Conservation (phyloP, 345 rosid species). For the Pseudoturritis turrita region DNA sequence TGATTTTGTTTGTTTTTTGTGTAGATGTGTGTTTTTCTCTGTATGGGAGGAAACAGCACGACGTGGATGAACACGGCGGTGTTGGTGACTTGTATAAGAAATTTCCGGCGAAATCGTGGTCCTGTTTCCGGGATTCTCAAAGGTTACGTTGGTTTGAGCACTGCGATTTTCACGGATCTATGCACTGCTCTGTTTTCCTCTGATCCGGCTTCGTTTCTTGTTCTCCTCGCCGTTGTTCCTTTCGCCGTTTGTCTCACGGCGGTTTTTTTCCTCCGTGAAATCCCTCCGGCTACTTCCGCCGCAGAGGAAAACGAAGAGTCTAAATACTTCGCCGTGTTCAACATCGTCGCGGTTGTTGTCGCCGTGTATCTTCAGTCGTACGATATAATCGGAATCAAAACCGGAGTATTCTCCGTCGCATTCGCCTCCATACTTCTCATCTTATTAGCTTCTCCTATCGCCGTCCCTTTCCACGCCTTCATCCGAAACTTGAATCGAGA, state of each 20-base stretch:
- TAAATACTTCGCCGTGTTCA: slow-evolving; percentile 35
- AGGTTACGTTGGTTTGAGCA: slow-evolving; percentile 59
- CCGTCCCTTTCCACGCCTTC: slow-evolving; percentile 38
- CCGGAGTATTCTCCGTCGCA: slow-evolving; percentile 32
- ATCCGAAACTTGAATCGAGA: not conserved
- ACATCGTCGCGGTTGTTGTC: slow-evolving; percentile 41
- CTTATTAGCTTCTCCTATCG: slow-evolving; percentile 44
- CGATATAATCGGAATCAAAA: slow-evolving; percentile 44
- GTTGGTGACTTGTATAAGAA: slow-evolving; percentile 59
- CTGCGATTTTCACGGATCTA: slow-evolving; percentile 59
- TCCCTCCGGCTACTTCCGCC: slow-evolving; percentile 22
- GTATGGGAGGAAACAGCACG: slow-evolving; percentile 63
- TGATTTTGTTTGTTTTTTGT: not conserved
- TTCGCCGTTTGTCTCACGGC: slow-evolving; percentile 46
- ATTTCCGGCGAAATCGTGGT: slow-evolving; percentile 55
- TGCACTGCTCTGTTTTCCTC: slow-evolving; percentile 50
- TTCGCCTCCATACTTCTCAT: slow-evolving; percentile 43
- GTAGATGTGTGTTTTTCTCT: slow-evolving; percentile 60
- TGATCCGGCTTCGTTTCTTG: slow-evolving; percentile 43
- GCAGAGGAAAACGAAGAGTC: slow-evolving; percentile 39
- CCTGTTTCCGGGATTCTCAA: slow-evolving; percentile 60
- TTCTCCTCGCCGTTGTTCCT: slow-evolving; percentile 52
- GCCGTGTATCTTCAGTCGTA: slow-evolving; percentile 51
- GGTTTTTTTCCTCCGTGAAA: slow-evolving; percentile 41
- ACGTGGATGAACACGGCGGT: slow-evolving; percentile 76